Evolutionary conservation across 208 protist species (phyloP).

Genomic region (Acanthamoeba culbertsoni): DNA sequence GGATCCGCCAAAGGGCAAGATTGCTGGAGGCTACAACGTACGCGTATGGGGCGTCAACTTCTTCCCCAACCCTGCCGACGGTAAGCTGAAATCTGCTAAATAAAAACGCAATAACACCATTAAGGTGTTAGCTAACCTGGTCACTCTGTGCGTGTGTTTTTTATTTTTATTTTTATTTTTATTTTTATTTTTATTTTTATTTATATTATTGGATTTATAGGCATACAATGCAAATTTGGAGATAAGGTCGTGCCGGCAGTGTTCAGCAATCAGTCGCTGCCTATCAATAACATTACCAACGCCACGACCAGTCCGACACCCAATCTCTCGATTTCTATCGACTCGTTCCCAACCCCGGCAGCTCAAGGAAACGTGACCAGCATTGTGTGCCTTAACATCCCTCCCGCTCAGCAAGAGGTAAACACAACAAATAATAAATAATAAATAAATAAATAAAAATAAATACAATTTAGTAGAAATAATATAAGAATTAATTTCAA

Average conservation of each 20-base stretch:
- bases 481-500: neutral
- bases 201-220: neutral
- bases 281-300: neutral
- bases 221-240: neutral
- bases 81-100: neutral
- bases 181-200: neutral
- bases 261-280: neutral
- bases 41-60: neutral
- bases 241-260: neutral
- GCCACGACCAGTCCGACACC: neutral
- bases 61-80: neutral
- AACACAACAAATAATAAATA: neutral
- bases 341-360: neutral
- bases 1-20: neutral
- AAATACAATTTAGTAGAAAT: neutral
- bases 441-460: neutral
- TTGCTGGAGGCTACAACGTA: neutral
- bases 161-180: neutral
- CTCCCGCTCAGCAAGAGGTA: neutral
- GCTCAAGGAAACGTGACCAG: neutral
- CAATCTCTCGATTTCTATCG: neutral
- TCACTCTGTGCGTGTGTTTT: neutral
- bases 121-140: neutral
- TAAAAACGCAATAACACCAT: no score
- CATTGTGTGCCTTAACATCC: neutral